Percentiles rank a stretch among this genome's conserved stretches.
Conservation (phyloP, 129 eudicot genomes). For the Helichrysum umbraculigerum region DNA sequence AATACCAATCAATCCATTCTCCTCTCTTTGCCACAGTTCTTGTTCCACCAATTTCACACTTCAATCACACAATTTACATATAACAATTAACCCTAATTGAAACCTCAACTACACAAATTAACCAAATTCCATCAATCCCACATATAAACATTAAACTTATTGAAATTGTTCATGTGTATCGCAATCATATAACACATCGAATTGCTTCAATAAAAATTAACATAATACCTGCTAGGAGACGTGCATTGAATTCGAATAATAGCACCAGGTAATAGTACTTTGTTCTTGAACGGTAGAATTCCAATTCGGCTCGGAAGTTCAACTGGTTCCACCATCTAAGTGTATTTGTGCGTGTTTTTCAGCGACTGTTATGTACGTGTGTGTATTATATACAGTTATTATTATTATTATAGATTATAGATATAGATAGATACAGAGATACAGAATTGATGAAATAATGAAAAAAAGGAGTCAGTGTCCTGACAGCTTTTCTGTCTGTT, state of each 20-base stretch:
- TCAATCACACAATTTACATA: slow-evolving; percentile 7
- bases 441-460: slow-evolving; percentile 2
- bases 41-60: slow-evolving; percentile 94
- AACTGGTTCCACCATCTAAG: slow-evolving; percentile 36
- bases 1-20: slow-evolving; percentile 88
- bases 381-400: too few relatives aligned
- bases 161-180: not conserved
- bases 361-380: too few relatives aligned
- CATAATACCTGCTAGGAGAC: slow-evolving; percentile 83
- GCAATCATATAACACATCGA: not conserved
- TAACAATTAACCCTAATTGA: not conserved
- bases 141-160: not conserved
- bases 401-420: too few relatives aligned
- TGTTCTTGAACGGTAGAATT: slow-evolving; percentile 92
- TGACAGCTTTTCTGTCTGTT: slow-evolving; percentile 22
- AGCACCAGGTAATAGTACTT: slow-evolving; percentile 92
- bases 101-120: not conserved
- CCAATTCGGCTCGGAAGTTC: slow-evolving; percentile 88
- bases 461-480: slow-evolving; percentile 21
- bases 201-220: too few relatives aligned
- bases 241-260: slow-evolving; percentile 96
- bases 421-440: too few relatives aligned
- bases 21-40: slow-evolving; percentile 95
- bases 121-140: too few relatives aligned
- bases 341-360: slow-evolving; percentile 1